Evolutionary conservation across 2,329 filamentous ascomycete species (phyloP), one percentile per base, ranked within the genome.

Genomic region (Sclerotinia trifoliorum): DNA sequence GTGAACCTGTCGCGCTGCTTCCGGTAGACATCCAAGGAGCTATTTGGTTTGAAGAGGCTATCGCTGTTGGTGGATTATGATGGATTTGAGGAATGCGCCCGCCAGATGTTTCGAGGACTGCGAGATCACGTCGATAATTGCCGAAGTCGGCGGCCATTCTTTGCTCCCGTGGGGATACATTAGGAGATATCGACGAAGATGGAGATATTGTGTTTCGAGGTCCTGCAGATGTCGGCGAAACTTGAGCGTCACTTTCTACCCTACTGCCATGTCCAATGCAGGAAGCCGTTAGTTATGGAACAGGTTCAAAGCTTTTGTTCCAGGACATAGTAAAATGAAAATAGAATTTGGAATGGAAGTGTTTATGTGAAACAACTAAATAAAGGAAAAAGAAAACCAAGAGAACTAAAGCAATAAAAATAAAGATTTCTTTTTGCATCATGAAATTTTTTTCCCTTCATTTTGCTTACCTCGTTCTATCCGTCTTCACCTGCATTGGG

Each of bases 91-190:
- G 87, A 68, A 86, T 78, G 70, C 83, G 81, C 71, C 79, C 81
- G 71, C 86, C 85, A 69, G 84, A 83, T 46, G 85, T 84, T 71
- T 92, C 88, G 75, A 92, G 82, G 69, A 89, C 85, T 73, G 88
- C 84, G 68, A 92, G 84, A 74, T 92, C 89, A 80, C 89, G 90
- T 75, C 89, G 87, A 77, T 92, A 90, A 77, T 90, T 89, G 77
- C 83, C 82, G 74, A 91, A 84, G 76, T 90, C 87, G 80, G 71
- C 73, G 73, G 71, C 73, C 73, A 77, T 74, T 70, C 75, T 71
- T 74, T 75, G 74, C 63, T 78, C 77, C 67, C 74, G 70, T 39
- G 76, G 77, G 55, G 75, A 77, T 67, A 77, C 74, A 77, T 77
- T 76, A 56, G 74, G 72, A 44, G 76, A 74, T n/a, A 65, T 71